These are phyloP conservation scores for Dujonia santamariae DNA, from an alignment of 1,139 yeast genomes.

Conservation along the genomic window DNA sequence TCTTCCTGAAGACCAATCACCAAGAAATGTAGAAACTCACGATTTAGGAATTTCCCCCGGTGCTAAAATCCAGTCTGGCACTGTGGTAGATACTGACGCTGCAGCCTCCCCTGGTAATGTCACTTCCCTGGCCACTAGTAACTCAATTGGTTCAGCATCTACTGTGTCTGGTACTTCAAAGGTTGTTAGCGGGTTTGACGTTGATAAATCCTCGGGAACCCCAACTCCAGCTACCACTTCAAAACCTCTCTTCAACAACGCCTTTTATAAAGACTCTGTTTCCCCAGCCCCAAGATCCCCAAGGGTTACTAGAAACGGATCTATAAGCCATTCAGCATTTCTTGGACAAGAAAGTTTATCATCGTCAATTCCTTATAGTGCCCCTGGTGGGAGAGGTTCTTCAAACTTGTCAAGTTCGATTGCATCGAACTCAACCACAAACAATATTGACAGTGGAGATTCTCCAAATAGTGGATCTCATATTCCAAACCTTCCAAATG, in stretches of 20 bases:
- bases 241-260: slow-evolving; percentile 1
- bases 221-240: neutral
- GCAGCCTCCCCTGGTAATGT: slow-evolving; percentile 4
- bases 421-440: slow-evolving; percentile 3
- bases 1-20: slow-evolving; percentile 1
- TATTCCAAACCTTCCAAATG: slow-evolving; percentile 49
- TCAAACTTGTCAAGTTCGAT: slow-evolving; percentile 12
- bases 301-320: slow-evolving; percentile 41
- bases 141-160: neutral
- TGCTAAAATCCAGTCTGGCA: too few species aligned
- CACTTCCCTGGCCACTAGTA: neutral
- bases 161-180: neutral
- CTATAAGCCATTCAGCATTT: slow-evolving; percentile 42
- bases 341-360: slow-evolving; percentile 50
- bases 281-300: slow-evolving; percentile 19
- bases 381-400: slow-evolving; percentile 54
- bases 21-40: neutral
- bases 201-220: slow-evolving; percentile 1
- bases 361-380: slow-evolving; percentile 67
- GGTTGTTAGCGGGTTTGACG: slow-evolving; percentile 6
- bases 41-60: too few species aligned
- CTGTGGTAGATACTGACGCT: too few species aligned
- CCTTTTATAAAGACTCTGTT: slow-evolving; percentile 5
- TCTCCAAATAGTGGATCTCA: slow-evolving; percentile 15
- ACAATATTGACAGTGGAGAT: slow-evolving; percentile 4